Evolutionary conservation across 306 rosid species (phyloP).

Genomic region (Vigna angularis): DNA sequence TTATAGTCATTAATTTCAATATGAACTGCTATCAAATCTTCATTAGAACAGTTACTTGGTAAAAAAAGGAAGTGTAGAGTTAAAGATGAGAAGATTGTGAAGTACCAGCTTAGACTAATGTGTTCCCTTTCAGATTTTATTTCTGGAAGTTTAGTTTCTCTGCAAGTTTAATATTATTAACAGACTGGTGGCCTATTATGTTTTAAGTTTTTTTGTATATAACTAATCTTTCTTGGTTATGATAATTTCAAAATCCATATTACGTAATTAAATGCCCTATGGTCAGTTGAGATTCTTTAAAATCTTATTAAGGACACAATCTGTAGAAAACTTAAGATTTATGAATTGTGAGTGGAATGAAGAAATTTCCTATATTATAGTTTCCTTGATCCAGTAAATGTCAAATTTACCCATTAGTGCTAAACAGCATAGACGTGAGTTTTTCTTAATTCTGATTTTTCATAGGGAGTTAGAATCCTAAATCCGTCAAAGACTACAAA

Average conservation of each 20-base stretch:
- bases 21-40: slow-evolving; percentile 29
- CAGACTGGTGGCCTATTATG: neutral
- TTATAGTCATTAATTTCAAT: slow-evolving; percentile 29
- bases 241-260: slow-evolving; percentile 8
- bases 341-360: neutral
- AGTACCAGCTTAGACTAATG: neutral
- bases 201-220: slow-evolving; percentile 9
- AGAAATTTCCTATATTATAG: neutral
- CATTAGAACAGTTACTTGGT: slow-evolving; percentile 30
- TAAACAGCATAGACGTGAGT: neutral
- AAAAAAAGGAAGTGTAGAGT: slow-evolving; percentile 16
- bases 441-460: neutral
- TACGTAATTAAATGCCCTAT: neutral
- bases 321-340: slow-evolving; percentile 22
- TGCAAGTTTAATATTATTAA: neutral
- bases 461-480: neutral
- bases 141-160: slow-evolving; percentile 29
- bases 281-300: slow-evolving; percentile 10
- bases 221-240: slow-evolving; percentile 12
- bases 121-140: slow-evolving; percentile 6
- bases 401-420: neutral
- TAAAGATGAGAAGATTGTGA: slow-evolving; percentile 30
- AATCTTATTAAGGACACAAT: neutral
- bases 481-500: no score
- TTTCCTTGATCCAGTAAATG: neutral